Evolutionary conservation across 257 asterid genomes (phyloP), one percentile per base, ranked within the genome.

Genomic region (Penstemon eatonii): DNA sequence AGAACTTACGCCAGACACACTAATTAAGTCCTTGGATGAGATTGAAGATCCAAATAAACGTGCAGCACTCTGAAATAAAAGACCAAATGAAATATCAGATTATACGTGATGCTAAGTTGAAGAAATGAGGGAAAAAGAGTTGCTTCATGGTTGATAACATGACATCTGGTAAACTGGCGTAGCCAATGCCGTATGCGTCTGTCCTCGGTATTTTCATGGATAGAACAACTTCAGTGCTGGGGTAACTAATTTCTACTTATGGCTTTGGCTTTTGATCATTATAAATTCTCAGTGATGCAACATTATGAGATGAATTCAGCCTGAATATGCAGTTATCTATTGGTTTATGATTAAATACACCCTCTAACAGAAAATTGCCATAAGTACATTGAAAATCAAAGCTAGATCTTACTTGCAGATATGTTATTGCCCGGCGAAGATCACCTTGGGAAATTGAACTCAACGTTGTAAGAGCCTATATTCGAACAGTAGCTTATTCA

Each of bases 361-460:
- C 52, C 12, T 36, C 6, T 55, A 13, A 3, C 11, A 40, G 6
- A 49, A 33, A 37, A 40, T 15, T 41, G 38, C 38, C 36, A 8
- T n/a, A 39, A 18, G 15, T 38, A 52, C 56, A 47, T 9, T 51
- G 55, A 75, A 63, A 69, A 68, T 50, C 33, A 62, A 41, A 73
- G 49, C 36, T 19, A 53, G 45, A 73, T 70, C 90, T 72, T 85
- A 92, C 98, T 80, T 93, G 99, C 68, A 93, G 82, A 81, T 84
- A 93, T 53, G 99, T 90, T 74, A 93, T 93, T 41, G 96, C 99
- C 67, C 97, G 90, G 40, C 96, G 92, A 51, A 93, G 80, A 81
- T 93, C 99, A 67, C 99, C 99, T 79, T 88, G 97, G 9, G 99
- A 90, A 71, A 93, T 90, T 66, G 94, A 80, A 77, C 96, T 88